Conservation (phyloP, 2,329 filamentous ascomycete genomes). For the Aspergillus sp. region DNA sequence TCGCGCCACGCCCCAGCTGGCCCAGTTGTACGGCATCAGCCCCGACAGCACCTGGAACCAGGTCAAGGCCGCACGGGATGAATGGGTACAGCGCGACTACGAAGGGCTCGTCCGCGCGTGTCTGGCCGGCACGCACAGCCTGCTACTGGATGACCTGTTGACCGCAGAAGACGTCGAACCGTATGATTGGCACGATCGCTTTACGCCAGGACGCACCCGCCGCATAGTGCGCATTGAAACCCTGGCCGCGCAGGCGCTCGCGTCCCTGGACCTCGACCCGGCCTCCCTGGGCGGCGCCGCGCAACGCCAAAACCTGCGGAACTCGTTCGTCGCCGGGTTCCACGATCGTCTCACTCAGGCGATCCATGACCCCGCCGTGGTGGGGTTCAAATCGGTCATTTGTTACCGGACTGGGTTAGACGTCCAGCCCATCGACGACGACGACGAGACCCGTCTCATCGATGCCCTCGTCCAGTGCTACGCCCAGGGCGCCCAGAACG, state of each 20-base stretch:
- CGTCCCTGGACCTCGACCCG: constrained; percentile 40
- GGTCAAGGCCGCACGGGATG: constrained; percentile 49
- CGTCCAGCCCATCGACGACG: constrained; percentile 52
- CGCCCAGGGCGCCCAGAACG: constrained; percentile 21
- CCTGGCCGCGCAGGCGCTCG: constrained; percentile 61
- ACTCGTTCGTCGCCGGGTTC: constrained; percentile 27
- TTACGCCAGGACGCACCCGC: constrained; percentile 62
- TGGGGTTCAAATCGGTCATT: constrained; percentile 78
- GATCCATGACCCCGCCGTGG: constrained; percentile 65
- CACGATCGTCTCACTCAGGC: constrained; percentile 51
- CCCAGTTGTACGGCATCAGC: constrained; percentile 61
- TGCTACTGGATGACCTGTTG: constrained; percentile 77
- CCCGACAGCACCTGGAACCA: constrained; percentile 59
- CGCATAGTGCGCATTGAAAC: constrained; percentile 77
- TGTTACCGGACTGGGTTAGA: constrained; percentile 76
- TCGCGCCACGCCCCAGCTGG: constrained; percentile 67
- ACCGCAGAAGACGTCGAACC: constrained; percentile 55
- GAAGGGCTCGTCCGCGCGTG: constrained; percentile 62
- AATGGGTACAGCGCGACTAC: constrained; percentile 49
- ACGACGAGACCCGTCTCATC: constrained; percentile 28
- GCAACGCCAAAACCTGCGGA: constrained; percentile 14
- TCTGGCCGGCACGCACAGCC: constrained; percentile 67
- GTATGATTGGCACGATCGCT: constrained; percentile 64
- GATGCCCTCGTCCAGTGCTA: constrained; percentile 27
- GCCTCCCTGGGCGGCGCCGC: constrained; percentile 32